Evolutionary conservation across 2,329 filamentous ascomycete genomes (phyloP).

Genomic region (Monosporascus sp.): DNA sequence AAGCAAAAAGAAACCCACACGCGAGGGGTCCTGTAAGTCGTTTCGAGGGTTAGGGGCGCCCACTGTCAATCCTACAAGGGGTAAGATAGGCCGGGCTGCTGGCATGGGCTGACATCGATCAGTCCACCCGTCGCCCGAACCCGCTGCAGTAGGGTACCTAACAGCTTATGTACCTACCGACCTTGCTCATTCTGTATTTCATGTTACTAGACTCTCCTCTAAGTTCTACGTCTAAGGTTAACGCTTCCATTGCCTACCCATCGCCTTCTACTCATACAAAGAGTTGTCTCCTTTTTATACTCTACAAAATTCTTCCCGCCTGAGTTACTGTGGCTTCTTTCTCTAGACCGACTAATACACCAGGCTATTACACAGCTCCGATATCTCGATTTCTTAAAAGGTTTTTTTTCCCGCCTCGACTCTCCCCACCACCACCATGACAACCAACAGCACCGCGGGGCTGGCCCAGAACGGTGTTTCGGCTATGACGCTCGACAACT

Average conservation of each 20-base stretch:
- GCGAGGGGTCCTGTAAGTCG: no score
- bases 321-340: neutral
- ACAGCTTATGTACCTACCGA: no score
- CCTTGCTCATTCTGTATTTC: neutral
- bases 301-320: no score
- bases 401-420: neutral
- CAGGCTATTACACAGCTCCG: no score
- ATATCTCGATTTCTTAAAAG: neutral
- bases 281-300: neutral
- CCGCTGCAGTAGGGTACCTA: no score
- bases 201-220: neutral
- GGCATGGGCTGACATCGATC: no score
- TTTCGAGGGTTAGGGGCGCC: no score
- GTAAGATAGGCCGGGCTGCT: no score
- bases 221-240: neutral
- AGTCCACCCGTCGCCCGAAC: no score
- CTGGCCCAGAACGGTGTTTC: constrained; percentile 6
- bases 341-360: neutral
- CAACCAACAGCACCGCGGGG: constrained; percentile 1
- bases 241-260: neutral
- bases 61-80: no score
- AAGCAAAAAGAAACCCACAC: no score
- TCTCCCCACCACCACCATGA: neutral
- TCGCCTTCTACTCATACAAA: neutral
- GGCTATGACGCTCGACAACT: constrained; percentile 32